Evolutionary conservation across 352 stramenopile genomes (phyloP).

Genomic region (Globisporangium orthogonon): DNA sequence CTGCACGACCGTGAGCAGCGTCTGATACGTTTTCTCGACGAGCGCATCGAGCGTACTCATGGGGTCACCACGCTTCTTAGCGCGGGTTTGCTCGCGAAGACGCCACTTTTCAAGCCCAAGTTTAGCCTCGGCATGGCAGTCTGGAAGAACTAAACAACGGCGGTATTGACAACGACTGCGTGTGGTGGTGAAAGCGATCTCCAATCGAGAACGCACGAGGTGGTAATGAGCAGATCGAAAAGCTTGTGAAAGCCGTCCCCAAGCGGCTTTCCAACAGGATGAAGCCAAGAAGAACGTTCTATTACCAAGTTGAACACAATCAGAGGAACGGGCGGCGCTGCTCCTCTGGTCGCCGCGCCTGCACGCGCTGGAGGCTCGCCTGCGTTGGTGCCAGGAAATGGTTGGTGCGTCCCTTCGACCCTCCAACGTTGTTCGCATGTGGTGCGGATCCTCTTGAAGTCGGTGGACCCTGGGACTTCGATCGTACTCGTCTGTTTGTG

Average conservation of each 20-base stretch:
- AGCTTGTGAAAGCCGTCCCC: too few species aligned
- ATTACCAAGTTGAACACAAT: neutral
- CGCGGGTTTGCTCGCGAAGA: neutral
- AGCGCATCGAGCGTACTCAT: slow-evolving; percentile 17
- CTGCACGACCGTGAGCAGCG: slow-evolving; percentile 54
- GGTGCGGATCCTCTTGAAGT: slow-evolving; percentile 1
- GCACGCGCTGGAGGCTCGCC: slow-evolving; percentile 49
- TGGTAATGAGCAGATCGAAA: too few species aligned
- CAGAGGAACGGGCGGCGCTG: slow-evolving; percentile 38
- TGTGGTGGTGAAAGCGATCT: too few species aligned
- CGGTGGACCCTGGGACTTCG: slow-evolving; percentile 13
- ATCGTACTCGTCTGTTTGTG: slow-evolving; percentile 4
- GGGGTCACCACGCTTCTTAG: neutral
- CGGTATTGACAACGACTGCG: too few species aligned
- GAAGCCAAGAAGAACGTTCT: too few species aligned
- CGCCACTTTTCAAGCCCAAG: neutral
- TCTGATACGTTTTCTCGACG: slow-evolving; percentile 59
- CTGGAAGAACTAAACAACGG: too few species aligned
- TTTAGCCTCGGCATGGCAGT: too few species aligned
- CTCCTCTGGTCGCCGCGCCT: slow-evolving; percentile 20
- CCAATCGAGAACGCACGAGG: too few species aligned
- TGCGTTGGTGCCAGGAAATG: slow-evolving; percentile 64
- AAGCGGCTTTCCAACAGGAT: too few species aligned
- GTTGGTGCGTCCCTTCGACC: slow-evolving; percentile 25
- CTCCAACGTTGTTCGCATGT: neutral